Evolutionary conservation across 1,139 yeast genomes (phyloP), one percentile per base, ranked within the genome.

Genomic region (Geotrichum candidum): DNA sequence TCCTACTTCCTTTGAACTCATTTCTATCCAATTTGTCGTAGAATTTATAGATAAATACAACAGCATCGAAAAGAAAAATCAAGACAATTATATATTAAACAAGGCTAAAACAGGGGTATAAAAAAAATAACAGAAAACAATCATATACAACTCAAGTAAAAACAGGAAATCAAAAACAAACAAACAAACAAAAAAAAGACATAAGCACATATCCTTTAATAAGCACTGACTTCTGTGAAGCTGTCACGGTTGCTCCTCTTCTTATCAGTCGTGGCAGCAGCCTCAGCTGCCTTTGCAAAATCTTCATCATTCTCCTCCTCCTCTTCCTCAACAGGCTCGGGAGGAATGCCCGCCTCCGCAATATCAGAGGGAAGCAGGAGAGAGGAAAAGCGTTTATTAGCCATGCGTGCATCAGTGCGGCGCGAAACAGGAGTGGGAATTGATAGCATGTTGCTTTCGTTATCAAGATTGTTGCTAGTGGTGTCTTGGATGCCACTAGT

Each of bases 181-280:
- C 46, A 45, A 53, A 11, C 6, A 31, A 48, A 25, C 35, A 15
- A 50, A 22, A 48, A 25, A 18, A 50, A 31, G 31, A 50, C 33
- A 25, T 50, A 53, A 48, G 38, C 45, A 41, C 46, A 31, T 48
- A 45, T 33, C 38, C 53, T 56, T 65, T 64, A 70, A 56, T 70
- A 70, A 29, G 73, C 73, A 58, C 73, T 70, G 51, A 70, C 72
- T 57, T 70, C 72, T 6, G 73, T 65, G 53, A 67, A 68, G 59
- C 71, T 69, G 60, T 70, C 72, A 18, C 72, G 65, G 54, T 67
- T 69, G 53, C 67, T 59, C 18, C 61, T 64, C 53, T 55, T 59
- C 58, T 54, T 59, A 50, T 45, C 51, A 27, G 35, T 54, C 10
- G 56, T 54, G 13, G 27, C 23, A 18, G 45, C 25, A 46, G 27